Evolutionary conservation across 192 early-diverging fungal genomes (phyloP).

Genomic region (Cladochytrium replicatum): DNA sequence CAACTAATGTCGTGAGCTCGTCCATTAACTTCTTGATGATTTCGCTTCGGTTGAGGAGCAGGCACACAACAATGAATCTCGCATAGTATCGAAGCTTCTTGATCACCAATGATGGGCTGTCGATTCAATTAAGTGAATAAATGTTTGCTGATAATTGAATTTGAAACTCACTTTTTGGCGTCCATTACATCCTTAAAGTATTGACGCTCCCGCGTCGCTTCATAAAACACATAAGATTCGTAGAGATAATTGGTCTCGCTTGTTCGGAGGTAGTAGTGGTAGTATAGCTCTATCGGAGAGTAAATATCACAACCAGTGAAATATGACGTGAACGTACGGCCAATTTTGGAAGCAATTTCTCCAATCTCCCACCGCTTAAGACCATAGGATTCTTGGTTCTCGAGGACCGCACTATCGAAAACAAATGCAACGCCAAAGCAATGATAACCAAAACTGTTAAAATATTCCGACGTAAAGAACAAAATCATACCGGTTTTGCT

Average conservation of each 20-base stretch:
- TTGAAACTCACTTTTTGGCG: conserved; percentile 81
- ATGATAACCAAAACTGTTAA: no score
- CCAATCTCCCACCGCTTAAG: conserved; percentile 97
- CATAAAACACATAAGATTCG: conserved; percentile 92
- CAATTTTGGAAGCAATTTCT: conserved; percentile 96
- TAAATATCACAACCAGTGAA: no score
- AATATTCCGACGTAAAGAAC: not conserved
- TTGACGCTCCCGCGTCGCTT: conserved; percentile 85
- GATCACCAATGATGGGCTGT: conserved; percentile 81
- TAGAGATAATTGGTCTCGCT: conserved; percentile 94
- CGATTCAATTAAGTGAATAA: not conserved
- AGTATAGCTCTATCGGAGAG: conserved; percentile 30
- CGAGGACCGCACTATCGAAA: conserved; percentile 58
- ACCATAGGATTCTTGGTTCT: conserved; percentile 81
- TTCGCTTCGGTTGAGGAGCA: conserved; percentile 73
- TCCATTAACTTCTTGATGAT: conserved; percentile 75
- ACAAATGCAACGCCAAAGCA: no score
- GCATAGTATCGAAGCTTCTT: conserved; percentile 98
- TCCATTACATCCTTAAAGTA: conserved; percentile 93
- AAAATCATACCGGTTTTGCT: conserved; percentile 61
- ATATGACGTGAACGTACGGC: conserved; percentile 85
- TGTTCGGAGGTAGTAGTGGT: conserved; percentile 64
- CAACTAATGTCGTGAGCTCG: conserved; percentile 72
- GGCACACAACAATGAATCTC: conserved; percentile 90
- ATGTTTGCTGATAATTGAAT: no score